phyloP scores from a whole-genome alignment of 129 eudicot genomes.

The Escallonia herrerae region DNA sequence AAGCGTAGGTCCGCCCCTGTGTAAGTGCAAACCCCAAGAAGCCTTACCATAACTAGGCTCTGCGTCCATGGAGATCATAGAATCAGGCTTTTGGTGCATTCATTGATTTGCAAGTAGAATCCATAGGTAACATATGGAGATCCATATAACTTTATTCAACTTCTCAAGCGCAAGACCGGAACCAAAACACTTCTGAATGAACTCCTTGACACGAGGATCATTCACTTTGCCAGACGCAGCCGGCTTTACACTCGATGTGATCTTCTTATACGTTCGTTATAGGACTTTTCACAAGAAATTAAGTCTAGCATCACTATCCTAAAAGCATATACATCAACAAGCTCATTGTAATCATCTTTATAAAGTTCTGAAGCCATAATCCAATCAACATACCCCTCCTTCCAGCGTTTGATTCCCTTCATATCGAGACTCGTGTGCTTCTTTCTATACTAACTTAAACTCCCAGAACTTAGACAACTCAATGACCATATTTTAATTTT shows the following conservation, averaged over 20 bases:
- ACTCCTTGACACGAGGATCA: conserved; percentile 5
- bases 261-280: conserved; percentile 51
- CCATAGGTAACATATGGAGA: no score
- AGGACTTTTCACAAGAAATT: conserved; percentile 44
- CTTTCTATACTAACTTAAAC: conserved; percentile 51
- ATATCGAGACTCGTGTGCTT: conserved; percentile 43
- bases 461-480: conserved; percentile 51
- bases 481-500: conserved; percentile 49
- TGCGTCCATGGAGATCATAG: not conserved
- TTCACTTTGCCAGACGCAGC: conserved; percentile 12
- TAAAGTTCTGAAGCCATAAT: conserved; percentile 44
- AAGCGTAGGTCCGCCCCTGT: no score
- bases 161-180: conserved; percentile 7
- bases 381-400: conserved; percentile 28
- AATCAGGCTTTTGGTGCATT: not conserved
- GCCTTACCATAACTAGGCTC: not conserved
- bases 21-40: not conserved
- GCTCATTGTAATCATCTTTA: conserved; percentile 42
- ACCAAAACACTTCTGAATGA: conserved; percentile 21
- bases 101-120: no score
- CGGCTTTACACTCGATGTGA: conserved; percentile 24
- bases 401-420: conserved; percentile 61
- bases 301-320: conserved; percentile 52
- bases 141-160: not conserved
- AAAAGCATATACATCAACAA: conserved; percentile 48